These are phyloP conservation scores for Chenopodium suecicum DNA, from an alignment of 148 eudicot genomes.

Conservation along the genomic window DNA sequence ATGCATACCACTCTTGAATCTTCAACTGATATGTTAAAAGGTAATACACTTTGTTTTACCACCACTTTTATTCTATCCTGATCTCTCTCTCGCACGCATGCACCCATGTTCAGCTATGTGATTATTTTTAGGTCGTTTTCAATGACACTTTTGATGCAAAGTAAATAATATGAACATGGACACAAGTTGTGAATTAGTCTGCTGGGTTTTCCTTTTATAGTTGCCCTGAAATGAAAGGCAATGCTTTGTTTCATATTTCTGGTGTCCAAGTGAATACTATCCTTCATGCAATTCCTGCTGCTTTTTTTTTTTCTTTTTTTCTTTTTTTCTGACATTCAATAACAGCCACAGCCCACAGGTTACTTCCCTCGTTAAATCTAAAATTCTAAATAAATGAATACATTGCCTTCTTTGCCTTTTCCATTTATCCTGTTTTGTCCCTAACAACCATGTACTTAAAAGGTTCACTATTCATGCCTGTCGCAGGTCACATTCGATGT, in stretches of 20 bases:
- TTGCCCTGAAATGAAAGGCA: neutral
- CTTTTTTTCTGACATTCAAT: no score
- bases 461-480: neutral
- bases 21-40: slow-evolving; percentile 7
- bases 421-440: neutral
- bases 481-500: slow-evolving; percentile 18
- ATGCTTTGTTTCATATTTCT: neutral
- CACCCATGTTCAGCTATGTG: no score
- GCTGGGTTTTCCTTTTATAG: neutral
- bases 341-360: neutral
- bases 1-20: slow-evolving; percentile 46
- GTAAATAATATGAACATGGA: neutral
- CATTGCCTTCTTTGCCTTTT: neutral
- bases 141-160: neutral
- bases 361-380: neutral
- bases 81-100: neutral
- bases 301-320: neutral
- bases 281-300: neutral
- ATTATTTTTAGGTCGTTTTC: neutral
- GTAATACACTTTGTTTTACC: slow-evolving; percentile 17
- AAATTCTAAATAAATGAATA: neutral
- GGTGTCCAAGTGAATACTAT: neutral
- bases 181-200: neutral
- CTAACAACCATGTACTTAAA: neutral
- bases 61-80: neutral